Evolutionary conservation across 2,329 filamentous ascomycete species (phyloP), one percentile per base, ranked within the genome.

Genomic region (Fusarium nematophilum): DNA sequence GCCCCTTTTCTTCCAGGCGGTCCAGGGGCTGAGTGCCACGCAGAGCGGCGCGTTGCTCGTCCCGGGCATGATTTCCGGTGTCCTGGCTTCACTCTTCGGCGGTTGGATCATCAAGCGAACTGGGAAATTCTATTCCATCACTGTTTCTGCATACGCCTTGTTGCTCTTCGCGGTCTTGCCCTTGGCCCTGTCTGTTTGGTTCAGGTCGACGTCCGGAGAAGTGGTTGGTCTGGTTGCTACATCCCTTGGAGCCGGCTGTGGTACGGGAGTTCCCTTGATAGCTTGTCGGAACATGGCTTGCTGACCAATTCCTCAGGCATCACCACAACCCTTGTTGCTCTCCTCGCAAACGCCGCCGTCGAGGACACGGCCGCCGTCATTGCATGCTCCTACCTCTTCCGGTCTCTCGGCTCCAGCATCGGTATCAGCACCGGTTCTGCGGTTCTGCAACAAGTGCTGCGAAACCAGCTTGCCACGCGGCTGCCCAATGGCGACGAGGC

Each of bases 371-470:
- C 91, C 2, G 84, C 93, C 2, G 89, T 88, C 4, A 90, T 91
- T 13, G 91, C 91, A 7, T 92, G 90, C 72, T 90, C 87, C 15
- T 94, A 94, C 74, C 84, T 94, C 18, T 94, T 94, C 79, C 87
- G 91, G 31, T 89, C 88, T 1, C 79, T 93, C 1, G 91, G 90
- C n/a, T 81, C 91, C n/a, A 89, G 89, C 6, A 78, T 93, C 51
- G 91, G 90, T 9, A 80, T 93, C 50, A 89, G 88, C n/a, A 77
- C 91, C 53, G 84, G 85, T 44, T 86, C 90, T 1, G 90, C 90
- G 2, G 82, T 91, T 7, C 83, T 92, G 38, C 92, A 94, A 70
- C 86, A 90, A 68, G 80, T 82, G 3, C 78, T 94, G 15, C 80
- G 89, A 13, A 77, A 76, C 3, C 78, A 83, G 39, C 78, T 94